A percentile compares a stretch with the other conserved stretches of the same genome.
phyloP scores from a whole-genome alignment of 306 rosid genomes.

The Cicer chorassanicum region DNA sequence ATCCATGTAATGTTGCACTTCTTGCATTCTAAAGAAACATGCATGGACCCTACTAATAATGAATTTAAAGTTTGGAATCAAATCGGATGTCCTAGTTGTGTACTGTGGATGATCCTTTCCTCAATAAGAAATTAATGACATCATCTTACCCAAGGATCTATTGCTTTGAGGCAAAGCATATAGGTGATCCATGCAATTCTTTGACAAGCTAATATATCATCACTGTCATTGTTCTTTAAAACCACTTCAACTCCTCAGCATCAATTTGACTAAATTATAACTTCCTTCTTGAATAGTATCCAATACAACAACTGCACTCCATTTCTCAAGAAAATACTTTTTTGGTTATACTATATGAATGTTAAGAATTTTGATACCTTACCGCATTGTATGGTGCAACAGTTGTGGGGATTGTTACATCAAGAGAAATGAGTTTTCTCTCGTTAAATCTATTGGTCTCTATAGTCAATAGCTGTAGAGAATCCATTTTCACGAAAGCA shows the following conservation, averaged over 20 bases:
- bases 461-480: too few species aligned
- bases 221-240: not conserved
- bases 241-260: not conserved
- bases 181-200: not conserved
- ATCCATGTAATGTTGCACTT: conserved; percentile 32
- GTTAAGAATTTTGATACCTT: too few species aligned
- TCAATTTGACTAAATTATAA: not conserved
- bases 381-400: too few species aligned
- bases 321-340: not conserved
- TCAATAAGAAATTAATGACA: not conserved
- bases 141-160: not conserved
- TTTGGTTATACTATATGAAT: not conserved
- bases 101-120: conserved; percentile 37
- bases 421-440: too few species aligned
- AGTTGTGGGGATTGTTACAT: too few species aligned
- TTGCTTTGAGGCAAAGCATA: not conserved
- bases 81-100: conserved; percentile 26
- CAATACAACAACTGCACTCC: not conserved
- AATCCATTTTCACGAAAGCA: not conserved
- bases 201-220: not conserved
- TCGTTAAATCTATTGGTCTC: too few species aligned
- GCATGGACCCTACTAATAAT: conserved; percentile 48
- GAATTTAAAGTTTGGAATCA: conserved; percentile 42
- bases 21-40: conserved; percentile 41
- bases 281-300: not conserved